These are phyloP conservation scores for Ananas comosus DNA, from an alignment of 176 grass and related monocot species.

Conservation along the genomic window DNA sequence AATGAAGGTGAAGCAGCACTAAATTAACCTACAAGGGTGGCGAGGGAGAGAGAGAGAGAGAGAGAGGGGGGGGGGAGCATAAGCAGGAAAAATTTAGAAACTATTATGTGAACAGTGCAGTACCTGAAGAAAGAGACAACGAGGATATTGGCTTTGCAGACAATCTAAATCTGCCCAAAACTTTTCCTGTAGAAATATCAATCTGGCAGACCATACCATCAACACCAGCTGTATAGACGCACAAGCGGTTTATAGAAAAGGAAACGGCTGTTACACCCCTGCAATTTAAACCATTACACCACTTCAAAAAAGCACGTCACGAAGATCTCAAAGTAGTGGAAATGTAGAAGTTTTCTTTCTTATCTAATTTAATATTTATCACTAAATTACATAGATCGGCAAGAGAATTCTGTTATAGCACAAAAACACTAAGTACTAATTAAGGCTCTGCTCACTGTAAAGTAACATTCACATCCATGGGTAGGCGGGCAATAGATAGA, in stretches of 20 bases:
- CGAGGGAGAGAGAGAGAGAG: too few relatives aligned
- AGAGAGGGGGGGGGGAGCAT: too few relatives aligned
- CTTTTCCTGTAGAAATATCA: slow-evolving; percentile 41
- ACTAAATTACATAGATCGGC: too few relatives aligned
- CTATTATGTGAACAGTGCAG: background rate
- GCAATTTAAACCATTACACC: slow-evolving; percentile 1
- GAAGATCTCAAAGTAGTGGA: too few relatives aligned
- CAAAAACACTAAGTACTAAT: too few relatives aligned
- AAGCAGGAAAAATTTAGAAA: background rate
- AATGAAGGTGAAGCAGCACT: background rate
- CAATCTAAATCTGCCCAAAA: slow-evolving; percentile 46
- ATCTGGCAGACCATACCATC: slow-evolving; percentile 97
- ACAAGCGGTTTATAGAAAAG: slow-evolving; percentile 38
- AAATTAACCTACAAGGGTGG: background rate
- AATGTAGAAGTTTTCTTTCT: too few relatives aligned
- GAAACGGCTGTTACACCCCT: slow-evolving; percentile 77
- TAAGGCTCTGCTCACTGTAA: too few relatives aligned
- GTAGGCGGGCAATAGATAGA: too few relatives aligned
- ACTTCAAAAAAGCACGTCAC: too few relatives aligned
- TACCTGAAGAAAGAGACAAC: slow-evolving; percentile 83
- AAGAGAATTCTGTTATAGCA: too few relatives aligned
- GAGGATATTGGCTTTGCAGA: slow-evolving; percentile 80
- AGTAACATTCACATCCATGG: too few relatives aligned
- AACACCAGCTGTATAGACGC: slow-evolving; percentile 57
- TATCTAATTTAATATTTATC: too few relatives aligned